These are phyloP conservation scores for Galerina sulciceps DNA, from an alignment of 768 basidiomycete genomes.

Conservation along the genomic window DNA sequence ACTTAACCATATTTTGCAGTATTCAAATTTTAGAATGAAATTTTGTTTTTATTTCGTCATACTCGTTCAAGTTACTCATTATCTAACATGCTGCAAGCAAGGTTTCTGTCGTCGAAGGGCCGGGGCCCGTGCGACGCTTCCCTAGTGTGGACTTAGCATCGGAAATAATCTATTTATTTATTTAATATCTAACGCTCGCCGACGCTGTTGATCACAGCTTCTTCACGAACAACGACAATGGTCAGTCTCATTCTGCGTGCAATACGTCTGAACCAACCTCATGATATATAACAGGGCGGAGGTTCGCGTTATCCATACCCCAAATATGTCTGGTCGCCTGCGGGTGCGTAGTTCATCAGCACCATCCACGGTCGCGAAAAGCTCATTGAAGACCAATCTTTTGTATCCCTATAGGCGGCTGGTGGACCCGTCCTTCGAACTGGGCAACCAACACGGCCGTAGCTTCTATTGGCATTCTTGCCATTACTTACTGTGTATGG, in stretches of 20 bases:
- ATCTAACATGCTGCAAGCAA: too few relatives aligned
- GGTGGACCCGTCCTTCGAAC: conserved; percentile 92
- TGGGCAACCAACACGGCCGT: conserved; percentile 89
- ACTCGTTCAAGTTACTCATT: too few relatives aligned
- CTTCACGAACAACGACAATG: conserved; percentile 10
- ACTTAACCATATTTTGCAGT: too few relatives aligned
- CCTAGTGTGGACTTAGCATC: too few relatives aligned
- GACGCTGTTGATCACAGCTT: neutral
- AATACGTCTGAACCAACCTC: too few relatives aligned
- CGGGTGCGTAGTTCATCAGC: conserved; percentile 51
- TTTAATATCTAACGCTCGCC: neutral
- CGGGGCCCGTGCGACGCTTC: too few relatives aligned
- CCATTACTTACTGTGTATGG: conserved; percentile 70
- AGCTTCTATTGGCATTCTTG: conserved; percentile 67
- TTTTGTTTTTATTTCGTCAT: too few relatives aligned
- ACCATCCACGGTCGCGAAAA: neutral
- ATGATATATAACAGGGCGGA: conserved; percentile 58
- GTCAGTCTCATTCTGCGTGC: conserved; percentile 5
- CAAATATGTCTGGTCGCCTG: conserved; percentile 93
- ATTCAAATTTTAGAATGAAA: too few relatives aligned
- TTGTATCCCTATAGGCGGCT: conserved; percentile 66
- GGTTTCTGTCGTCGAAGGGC: too few relatives aligned
- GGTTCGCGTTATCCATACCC: conserved; percentile 90
- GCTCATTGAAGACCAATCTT: neutral
- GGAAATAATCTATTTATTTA: neutral